Percentiles rank a stretch among this genome's conserved stretches.
Conservation (phyloP, 1,139 yeast genomes). For the Entelexis sorbosivorans region DNA sequence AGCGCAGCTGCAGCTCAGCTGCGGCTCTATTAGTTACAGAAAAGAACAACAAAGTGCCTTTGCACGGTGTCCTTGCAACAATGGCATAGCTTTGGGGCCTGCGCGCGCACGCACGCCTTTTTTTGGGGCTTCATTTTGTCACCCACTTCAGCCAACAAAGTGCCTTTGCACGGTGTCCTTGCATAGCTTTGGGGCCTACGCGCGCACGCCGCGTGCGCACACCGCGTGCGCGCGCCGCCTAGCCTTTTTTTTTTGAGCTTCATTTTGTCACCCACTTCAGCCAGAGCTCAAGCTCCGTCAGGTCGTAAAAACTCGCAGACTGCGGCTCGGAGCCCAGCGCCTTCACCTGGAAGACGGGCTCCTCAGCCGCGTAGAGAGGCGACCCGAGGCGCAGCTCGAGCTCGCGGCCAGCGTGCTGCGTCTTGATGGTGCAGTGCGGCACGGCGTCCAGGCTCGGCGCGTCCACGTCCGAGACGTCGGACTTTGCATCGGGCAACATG, state of each 20-base stretch:
- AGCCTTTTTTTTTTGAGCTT: too few relatives aligned
- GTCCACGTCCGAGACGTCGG: not conserved
- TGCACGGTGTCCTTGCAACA: too few relatives aligned
- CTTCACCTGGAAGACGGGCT: slow-evolving; percentile 24
- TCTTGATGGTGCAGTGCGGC: slow-evolving; percentile 27
- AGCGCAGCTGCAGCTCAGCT: too few relatives aligned
- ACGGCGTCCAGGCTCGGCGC: slow-evolving; percentile 24
- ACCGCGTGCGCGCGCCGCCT: too few relatives aligned
- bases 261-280: slow-evolving; percentile 42
- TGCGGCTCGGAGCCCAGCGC: slow-evolving; percentile 27
- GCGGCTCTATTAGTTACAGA: too few relatives aligned
- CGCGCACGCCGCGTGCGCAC: too few relatives aligned
- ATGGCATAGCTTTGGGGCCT: too few relatives aligned
- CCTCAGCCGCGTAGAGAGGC: slow-evolving; percentile 27
- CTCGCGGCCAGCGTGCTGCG: slow-evolving; percentile 15
- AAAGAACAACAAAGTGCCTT: too few relatives aligned
- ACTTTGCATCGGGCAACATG: slow-evolving; percentile 30
- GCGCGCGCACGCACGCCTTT: too few relatives aligned
- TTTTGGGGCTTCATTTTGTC: not conserved
- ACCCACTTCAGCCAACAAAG: slow-evolving; percentile 59
- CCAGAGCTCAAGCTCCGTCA: slow-evolving; percentile 55
- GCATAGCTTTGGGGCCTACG: too few relatives aligned
- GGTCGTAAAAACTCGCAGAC: slow-evolving; percentile 39
- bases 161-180: too few relatives aligned
- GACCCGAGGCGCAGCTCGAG: slow-evolving; percentile 25